A percentile compares a stretch with the other conserved stretches of the same genome.
Conservation (phyloP, 345 rosid species). For the Gossypium thurberi region DNA sequence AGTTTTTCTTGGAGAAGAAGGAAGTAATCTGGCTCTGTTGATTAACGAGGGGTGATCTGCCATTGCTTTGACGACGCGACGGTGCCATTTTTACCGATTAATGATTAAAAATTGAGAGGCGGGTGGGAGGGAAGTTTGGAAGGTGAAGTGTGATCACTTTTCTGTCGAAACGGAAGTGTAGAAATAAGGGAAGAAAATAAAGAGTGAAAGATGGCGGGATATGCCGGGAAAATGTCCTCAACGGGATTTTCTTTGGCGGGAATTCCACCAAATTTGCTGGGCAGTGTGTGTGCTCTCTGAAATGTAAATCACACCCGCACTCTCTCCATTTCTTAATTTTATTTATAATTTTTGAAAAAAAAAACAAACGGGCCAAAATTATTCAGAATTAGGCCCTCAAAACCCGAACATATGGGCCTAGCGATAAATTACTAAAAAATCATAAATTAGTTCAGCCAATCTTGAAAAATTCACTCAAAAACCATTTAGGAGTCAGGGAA, state of each 20-base stretch:
- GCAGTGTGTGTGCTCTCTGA: background rate
- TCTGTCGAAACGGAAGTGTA: background rate
- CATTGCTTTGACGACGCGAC: slow-evolving; percentile 60
- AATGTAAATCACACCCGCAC: background rate
- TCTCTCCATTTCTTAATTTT: no score
- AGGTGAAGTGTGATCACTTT: background rate
- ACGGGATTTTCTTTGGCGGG: slow-evolving; percentile 24
- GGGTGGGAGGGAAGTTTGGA: background rate
- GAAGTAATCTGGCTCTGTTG: slow-evolving; percentile 86
- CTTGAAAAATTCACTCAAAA: no score
- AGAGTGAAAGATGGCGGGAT: slow-evolving; percentile 21
- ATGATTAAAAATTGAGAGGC: background rate
- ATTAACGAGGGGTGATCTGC: slow-evolving; percentile 85
- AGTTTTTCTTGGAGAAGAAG: slow-evolving; percentile 55
- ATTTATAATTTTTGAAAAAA: no score
- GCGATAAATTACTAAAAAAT: no score
- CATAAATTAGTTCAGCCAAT: no score
- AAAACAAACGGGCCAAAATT: no score
- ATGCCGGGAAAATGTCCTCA: slow-evolving; percentile 8
- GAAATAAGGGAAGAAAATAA: background rate
- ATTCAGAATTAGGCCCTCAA: no score
- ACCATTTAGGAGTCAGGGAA: no score
- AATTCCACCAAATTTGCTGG: background rate
- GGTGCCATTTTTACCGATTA: slow-evolving; percentile 46
- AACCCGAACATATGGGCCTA: no score